These are phyloP conservation scores for Globisporangium megalacanthum DNA, from an alignment of 352 stramenopile species.

Conservation along the genomic window DNA sequence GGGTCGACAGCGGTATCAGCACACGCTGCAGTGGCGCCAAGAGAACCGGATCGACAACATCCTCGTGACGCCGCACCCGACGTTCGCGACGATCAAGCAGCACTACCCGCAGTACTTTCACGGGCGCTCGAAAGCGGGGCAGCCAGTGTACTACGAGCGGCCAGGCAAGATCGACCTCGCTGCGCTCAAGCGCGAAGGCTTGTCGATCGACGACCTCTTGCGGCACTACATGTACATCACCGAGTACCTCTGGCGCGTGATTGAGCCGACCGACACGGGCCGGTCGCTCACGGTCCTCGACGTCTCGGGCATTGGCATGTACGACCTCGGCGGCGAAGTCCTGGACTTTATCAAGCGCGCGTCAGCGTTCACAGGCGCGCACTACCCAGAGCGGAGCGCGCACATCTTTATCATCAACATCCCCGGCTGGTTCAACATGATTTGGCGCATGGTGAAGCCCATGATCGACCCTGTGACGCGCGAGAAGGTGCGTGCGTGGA, in stretches of 20 bases:
- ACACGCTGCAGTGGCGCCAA: conserved; percentile 80
- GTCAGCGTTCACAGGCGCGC: conserved; percentile 82
- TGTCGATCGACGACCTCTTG: conserved; percentile 85
- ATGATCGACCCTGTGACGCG: conserved; percentile 92
- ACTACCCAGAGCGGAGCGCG: conserved; percentile 92
- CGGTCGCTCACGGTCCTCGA: conserved; percentile 83
- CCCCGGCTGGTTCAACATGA: conserved; percentile 92
- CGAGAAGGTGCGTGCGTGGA: conserved; percentile 78
- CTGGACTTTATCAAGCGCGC: conserved; percentile 87
- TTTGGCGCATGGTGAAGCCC: conserved; percentile 93
- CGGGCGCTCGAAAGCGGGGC: conserved; percentile 65
- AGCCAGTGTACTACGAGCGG: conserved; percentile 83
- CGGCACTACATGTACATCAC: conserved; percentile 92
- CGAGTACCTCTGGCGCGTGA: conserved; percentile 85
- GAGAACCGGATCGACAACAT: conserved; percentile 87
- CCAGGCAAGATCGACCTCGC: conserved; percentile 83
- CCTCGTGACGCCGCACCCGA: conserved; percentile 68
- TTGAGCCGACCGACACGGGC: conserved; percentile 67
- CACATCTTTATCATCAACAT: conserved; percentile 96
- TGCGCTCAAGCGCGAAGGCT: conserved; percentile 77
- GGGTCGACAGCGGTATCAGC: conserved; percentile 62
- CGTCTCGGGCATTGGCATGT: conserved; percentile 84
- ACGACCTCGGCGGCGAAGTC: conserved; percentile 81
- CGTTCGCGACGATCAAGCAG: conserved; percentile 88
- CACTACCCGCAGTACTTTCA: conserved; percentile 92